Evolutionary conservation across 768 basidiomycete genomes (phyloP), one percentile per base, ranked within the genome.

Genomic region (Kwoniella dendrophila): DNA sequence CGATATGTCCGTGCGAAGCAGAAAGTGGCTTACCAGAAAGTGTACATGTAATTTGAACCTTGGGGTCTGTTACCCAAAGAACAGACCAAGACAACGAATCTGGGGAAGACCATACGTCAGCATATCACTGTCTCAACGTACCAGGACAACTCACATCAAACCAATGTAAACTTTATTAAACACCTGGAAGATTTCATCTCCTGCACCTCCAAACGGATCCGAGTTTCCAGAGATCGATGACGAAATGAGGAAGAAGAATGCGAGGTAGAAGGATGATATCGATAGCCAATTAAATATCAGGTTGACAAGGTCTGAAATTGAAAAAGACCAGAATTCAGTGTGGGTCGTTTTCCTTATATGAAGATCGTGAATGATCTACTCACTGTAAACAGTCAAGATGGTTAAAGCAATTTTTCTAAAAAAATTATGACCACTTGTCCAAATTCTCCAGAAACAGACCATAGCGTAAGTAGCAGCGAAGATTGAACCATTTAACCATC

Each of bases 31-130:
- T 5, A 74, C 70, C 88, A 86, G 32, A 87, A 67, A 16, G 84
- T 83, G 76, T 94, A 94, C 59, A 86, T 87, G 86, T 87, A 90
- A 80, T 91, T 90, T 11, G 89, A 90, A 26, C 92, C 92, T 83
- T 75, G 70, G 50, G 92, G 92, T 51, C 92, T 87, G 80, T 95
- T 95, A 41, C 92, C 92, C 56, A 94, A 86, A 33, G 92, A 92
- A 55, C 74, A 73, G 27, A 77, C 60, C 16, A 72, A 44, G 6
- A 76, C 64, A 53, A 72, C 56, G 48, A 72, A 71, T 20, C 71
- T 72, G 41, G 12, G 43, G 38, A 29, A 20, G 5, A 27, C 22
- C 11, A 20, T 29, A 7, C 43, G 30, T 48, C 12, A 26, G 3
- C 7, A 22, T 10, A 43, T 41, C 36, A n/a, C n/a, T n/a, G 36